Evolutionary conservation across 441 rosid genomes (phyloP).

Genomic region (Dalechampia spathulata): DNA sequence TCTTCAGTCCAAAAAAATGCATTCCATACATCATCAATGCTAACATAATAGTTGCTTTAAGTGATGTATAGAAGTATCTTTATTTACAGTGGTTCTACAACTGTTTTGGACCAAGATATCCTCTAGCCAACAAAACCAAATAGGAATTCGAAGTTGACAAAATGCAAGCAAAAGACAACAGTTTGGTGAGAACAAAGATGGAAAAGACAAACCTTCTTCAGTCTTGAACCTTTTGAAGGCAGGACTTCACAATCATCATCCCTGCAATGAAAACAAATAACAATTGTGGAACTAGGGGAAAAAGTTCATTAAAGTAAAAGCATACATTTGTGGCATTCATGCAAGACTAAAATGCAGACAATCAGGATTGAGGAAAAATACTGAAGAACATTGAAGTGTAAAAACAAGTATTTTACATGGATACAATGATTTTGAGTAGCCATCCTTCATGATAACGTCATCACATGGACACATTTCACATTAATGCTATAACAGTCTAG

Average conservation of each 20-base stretch:
- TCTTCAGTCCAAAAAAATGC: constrained; percentile 2
- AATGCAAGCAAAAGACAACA: constrained; percentile 1
- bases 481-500: not conserved
- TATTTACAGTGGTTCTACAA: not conserved
- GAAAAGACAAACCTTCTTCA: constrained; percentile 35
- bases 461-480: not conserved
- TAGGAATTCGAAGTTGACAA: not conserved
- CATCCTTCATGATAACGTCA: not conserved
- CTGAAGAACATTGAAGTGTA: not conserved
- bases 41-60: not conserved
- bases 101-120: constrained; percentile 1
- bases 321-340: constrained; percentile 10
- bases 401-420: not conserved
- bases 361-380: not conserved
- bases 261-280: constrained; percentile 24
- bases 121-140: constrained; percentile 1
- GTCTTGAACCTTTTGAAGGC: constrained; percentile 28
- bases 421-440: not conserved
- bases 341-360: not conserved
- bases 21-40: constrained; percentile 1
- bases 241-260: constrained; percentile 26
- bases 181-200: not conserved
- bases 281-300: not conserved
- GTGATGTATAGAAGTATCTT: not conserved
- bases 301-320: constrained; percentile 10